A percentile compares a stretch with the other conserved stretches of the same genome.
phyloP scores from a whole-genome alignment of 176 grass and related monocot species.

The Ensete glaucum region DNA sequence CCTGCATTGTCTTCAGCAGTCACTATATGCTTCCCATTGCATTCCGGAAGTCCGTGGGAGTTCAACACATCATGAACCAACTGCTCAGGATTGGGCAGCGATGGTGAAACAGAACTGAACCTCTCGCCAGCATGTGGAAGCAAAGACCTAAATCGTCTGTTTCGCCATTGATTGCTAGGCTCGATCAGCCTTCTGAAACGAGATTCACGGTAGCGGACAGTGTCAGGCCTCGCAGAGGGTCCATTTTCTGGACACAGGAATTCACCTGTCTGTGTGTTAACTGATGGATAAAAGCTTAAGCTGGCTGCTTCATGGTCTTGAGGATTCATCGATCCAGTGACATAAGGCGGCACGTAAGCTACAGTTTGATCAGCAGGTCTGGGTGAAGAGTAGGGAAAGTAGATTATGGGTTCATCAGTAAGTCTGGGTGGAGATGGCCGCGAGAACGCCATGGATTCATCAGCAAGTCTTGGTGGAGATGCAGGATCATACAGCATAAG shows the following conservation, averaged over 20 bases:
- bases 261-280: slow-evolving; percentile 28
- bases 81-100: slow-evolving; percentile 2
- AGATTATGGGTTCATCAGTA: too few species aligned
- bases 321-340: not conserved
- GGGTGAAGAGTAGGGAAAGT: too few species aligned
- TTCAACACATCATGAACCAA: slow-evolving; percentile 31
- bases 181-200: slow-evolving; percentile 60
- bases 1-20: slow-evolving; percentile 24
- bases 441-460: not conserved
- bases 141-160: slow-evolving; percentile 63
- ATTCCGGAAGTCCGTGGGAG: slow-evolving; percentile 34
- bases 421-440: too few species aligned
- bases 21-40: slow-evolving; percentile 31
- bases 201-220: slow-evolving; percentile 35
- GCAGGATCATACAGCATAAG: slow-evolving; percentile 14
- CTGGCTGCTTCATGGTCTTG: slow-evolving; percentile 23
- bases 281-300: slow-evolving; percentile 31
- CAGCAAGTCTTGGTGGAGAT: slow-evolving; percentile 20
- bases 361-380: not conserved
- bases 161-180: slow-evolving; percentile 44
- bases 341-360: slow-evolving; percentile 6
- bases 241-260: slow-evolving; percentile 38
- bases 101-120: slow-evolving; percentile 24
- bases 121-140: slow-evolving; percentile 34
- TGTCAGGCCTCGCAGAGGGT: slow-evolving; percentile 42